phyloP scores from a whole-genome alignment of 2,329 filamentous ascomycete genomes.

The Microdochium paspali region DNA sequence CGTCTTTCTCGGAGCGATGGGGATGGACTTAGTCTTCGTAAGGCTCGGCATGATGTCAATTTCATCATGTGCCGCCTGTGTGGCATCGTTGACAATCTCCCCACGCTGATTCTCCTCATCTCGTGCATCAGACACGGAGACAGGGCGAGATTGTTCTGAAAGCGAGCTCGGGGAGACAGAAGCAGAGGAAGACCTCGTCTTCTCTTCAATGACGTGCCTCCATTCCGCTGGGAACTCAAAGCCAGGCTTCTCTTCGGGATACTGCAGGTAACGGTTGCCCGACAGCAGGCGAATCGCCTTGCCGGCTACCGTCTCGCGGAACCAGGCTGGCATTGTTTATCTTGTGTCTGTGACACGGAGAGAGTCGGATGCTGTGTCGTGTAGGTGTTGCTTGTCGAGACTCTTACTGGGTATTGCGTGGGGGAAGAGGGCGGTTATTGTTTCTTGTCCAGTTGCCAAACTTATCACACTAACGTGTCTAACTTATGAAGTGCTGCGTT shows the following conservation, averaged over 20 bases:
- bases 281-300: constrained; percentile 17
- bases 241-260: constrained; percentile 10
- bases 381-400: no score
- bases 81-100: constrained; percentile 4
- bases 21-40: constrained; percentile 16
- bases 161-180: constrained; percentile 1
- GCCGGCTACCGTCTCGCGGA: constrained; percentile 17
- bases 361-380: no score
- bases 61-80: constrained; percentile 3
- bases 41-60: constrained; percentile 13
- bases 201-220: constrained; percentile 1
- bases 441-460: no score
- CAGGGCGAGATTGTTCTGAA: constrained; percentile 4
- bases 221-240: constrained; percentile 12
- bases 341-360: background rate
- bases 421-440: no score
- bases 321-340: background rate
- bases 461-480: no score
- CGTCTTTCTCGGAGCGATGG: constrained; percentile 17
- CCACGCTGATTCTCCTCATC: constrained; percentile 13
- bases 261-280: constrained; percentile 12
- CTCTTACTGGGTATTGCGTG: no score
- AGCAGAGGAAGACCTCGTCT: constrained; percentile 5
- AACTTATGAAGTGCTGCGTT: no score
- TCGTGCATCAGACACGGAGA: constrained; percentile 5